Evolutionary conservation across 768 basidiomycete species (phyloP).

Genomic region (Russula earlei): DNA sequence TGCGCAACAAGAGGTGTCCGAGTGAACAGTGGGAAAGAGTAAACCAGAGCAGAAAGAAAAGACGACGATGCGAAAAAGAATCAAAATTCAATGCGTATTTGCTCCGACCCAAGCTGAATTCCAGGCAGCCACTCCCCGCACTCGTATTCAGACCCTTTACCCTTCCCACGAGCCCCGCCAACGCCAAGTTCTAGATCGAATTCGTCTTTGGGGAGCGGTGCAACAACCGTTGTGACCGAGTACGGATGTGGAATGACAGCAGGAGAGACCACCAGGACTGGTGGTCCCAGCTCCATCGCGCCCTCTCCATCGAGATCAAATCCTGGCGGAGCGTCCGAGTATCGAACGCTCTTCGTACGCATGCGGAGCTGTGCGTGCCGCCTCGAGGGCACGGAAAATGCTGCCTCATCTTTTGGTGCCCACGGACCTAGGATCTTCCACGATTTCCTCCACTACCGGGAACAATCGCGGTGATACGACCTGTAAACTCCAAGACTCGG

Average conservation of each 20-base stretch:
- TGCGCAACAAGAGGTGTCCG: slow-evolving; percentile 4
- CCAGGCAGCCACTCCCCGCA: slow-evolving; percentile 19
- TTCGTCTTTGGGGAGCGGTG: slow-evolving; percentile 19
- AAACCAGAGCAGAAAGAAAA: neutral
- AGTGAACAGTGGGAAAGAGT: neutral
- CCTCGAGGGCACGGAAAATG: slow-evolving; percentile 2
- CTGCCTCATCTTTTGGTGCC: slow-evolving; percentile 9
- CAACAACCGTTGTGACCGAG: slow-evolving; percentile 14
- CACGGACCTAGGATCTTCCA: slow-evolving; percentile 21
- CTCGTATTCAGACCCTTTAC: slow-evolving; percentile 9
- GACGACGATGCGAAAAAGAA: slow-evolving; percentile 1
- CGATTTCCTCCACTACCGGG: slow-evolving; percentile 27
- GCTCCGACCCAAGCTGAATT: slow-evolving; percentile 10
- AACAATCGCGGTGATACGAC: slow-evolving; percentile 21
- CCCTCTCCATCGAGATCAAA: slow-evolving; percentile 1
- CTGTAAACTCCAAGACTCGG: neutral
- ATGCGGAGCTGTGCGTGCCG: slow-evolving; percentile 17
- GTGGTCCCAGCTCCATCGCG: slow-evolving; percentile 5
- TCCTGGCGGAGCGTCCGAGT: slow-evolving; percentile 5
- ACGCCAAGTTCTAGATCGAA: slow-evolving; percentile 24
- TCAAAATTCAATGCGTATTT: neutral
- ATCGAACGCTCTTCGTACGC: slow-evolving; percentile 24
- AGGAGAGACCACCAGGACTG: slow-evolving; percentile 15
- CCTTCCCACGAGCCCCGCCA: neutral
- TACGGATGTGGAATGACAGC: slow-evolving; percentile 13